Evolutionary conservation across 176 grass and related monocot species (phyloP), one percentile per base, ranked within the genome.

Genomic region (Ananas comosus): DNA sequence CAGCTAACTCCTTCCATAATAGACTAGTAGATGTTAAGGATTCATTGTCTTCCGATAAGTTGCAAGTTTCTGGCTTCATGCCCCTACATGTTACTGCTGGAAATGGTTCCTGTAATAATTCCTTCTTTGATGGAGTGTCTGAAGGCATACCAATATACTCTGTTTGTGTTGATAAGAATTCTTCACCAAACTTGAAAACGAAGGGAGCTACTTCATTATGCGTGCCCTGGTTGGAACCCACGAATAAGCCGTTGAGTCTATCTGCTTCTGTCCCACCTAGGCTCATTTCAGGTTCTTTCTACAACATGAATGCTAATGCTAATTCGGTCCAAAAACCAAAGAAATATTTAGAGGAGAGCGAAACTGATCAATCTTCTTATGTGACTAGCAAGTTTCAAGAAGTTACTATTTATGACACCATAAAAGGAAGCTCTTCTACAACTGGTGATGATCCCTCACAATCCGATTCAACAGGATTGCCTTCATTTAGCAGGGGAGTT

Each of bases 111-210:
- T 84, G 64, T 56, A 91, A 58, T 79, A 92, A 69, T 85, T 97
- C 89, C 28, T 84, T 92, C 64, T 92, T 79, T 78, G 93, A 97
- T 79, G 86, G 89, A 19, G 72, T 86, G 53, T 80, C 83, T 85
- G 88, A 87, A 85, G 93, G 81, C 58, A 91, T 97, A 79, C 93
- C 93, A 18, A 85, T 88, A 67, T 97, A 97, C 70, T 97, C 89
- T 24, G 67, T 97, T 77, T 83, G 72, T 70, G 70, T 75, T 24
- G 88, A 91, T 74, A 91, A 91, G 56, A 81, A 86, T 65, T 66
- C 83, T 27, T 86, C 78, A 2, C 59, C 78, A 11, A 51, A 81
- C 12, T 79, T 57, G 77, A 79, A 79, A 65, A 23, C 77, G 48
- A 77, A 86, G 75, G 83, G 66, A 23, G 51, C 25, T 49, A 52